Evolutionary conservation across 495 filamentous ascomycete genomes (phyloP), one percentile per base, ranked within the genome.

Genomic region (Neurospora terricola): DNA sequence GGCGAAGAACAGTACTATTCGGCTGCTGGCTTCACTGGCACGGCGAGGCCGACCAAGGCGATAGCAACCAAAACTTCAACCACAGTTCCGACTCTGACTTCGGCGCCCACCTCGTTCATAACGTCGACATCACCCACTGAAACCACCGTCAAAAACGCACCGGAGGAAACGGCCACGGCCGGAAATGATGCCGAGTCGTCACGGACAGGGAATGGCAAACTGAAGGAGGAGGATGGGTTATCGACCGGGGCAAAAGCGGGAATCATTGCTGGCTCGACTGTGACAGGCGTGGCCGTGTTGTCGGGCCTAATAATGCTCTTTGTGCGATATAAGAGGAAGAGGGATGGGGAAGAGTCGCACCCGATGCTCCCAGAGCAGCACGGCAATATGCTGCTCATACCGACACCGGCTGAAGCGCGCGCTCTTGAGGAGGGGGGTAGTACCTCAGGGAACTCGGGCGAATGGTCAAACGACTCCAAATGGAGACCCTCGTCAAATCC

Each of bases 321-420:
- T 37, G n/a, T 80, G 2, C 74, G 78, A 18, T 74, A 76, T 54
- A 72, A 74, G 48, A 75, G 70, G 54, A 77, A 71, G 36, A 72
- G 68, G 9, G 66, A 70, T 9, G 73, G 73, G 0, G 80, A 83
- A 59, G 81, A 82, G 54, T 76, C 75, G 18, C 80, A 78, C 54
- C 80, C 79, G 3, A 83, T 83, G 81, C 76, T 82, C 4, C 73
- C 76, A 11, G 77, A 75, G 21, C 45, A 74, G 54, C 62, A 73
- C 70, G 72, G 69, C n/a, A 75, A 77, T 68, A 68, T 70, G 66
- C 72, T 72, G 27, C 12, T 72, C 12, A 45, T 48, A 43, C 74
- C 76, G 11, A 70, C 73, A 5, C 38, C 72, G 12, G 71, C 72
- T 12, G 71, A 72, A 39, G 39, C 34, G 27, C 72, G 38, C 70